Conservation (phyloP, 371 early-diverging fungal genomes). For the Zancudomyces culisetae region DNA sequence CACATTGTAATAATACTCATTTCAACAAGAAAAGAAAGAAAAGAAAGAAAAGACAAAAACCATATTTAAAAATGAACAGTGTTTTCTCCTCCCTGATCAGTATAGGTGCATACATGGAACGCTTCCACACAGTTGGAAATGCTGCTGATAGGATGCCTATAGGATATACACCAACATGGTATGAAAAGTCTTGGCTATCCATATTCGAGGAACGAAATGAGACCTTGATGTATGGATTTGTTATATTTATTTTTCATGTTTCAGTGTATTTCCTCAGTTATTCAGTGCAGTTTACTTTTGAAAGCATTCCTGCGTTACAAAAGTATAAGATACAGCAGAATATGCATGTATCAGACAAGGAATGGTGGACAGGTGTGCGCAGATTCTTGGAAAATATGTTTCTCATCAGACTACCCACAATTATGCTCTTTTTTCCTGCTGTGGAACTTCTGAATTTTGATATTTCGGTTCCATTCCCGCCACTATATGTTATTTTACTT, state of each 20-base stretch:
- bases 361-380: too few species aligned
- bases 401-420: constrained; percentile 61
- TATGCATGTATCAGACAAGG: constrained; percentile 45
- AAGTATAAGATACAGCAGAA: constrained; percentile 73
- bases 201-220: constrained; percentile 47
- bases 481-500: constrained; percentile 25
- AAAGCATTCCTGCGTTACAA: constrained; percentile 45
- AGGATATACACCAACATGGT: constrained; percentile 13
- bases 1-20: too few species aligned
- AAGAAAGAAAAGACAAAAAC: too few species aligned
- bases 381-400: constrained; percentile 53
- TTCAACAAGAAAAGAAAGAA: too few species aligned
- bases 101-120: too few species aligned
- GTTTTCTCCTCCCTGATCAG: too few species aligned
- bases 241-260: constrained; percentile 51
- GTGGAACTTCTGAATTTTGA: constrained; percentile 63
- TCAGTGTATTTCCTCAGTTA: constrained; percentile 56
- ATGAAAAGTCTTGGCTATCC: constrained; percentile 31
- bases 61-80: too few species aligned
- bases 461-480: constrained; percentile 57
- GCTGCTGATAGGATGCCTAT: constrained; percentile 3
- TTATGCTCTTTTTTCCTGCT: constrained; percentile 64
- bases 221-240: constrained; percentile 36
- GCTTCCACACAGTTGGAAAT: too few species aligned
- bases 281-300: constrained; percentile 48